These are phyloP conservation scores for Monilinia laxa DNA, from an alignment of 2,329 filamentous ascomycete species.

Conservation along the genomic window DNA sequence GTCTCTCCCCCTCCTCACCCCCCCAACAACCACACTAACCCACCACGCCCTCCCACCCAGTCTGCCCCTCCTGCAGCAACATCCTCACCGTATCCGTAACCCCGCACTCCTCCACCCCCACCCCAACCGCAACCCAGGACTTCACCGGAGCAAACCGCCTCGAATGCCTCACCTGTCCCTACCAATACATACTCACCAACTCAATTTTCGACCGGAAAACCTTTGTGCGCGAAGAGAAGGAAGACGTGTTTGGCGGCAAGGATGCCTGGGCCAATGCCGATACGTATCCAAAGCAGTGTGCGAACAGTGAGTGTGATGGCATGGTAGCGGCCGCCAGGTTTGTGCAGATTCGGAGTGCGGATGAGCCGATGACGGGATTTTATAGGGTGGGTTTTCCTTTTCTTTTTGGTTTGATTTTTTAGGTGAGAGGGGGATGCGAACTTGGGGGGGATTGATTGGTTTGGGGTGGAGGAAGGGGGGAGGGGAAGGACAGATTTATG, in stretches of 20 bases:
- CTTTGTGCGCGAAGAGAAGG: constrained; percentile 82
- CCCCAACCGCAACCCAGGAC: constrained; percentile 33
- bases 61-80: constrained; percentile 83
- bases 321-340: constrained; percentile 90
- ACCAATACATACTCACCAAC: constrained; percentile 78
- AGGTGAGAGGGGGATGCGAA: neutral
- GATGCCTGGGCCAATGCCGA: constrained; percentile 90
- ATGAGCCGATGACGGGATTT: constrained; percentile 98
- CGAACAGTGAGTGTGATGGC: constrained; percentile 75
- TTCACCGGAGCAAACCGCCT: constrained; percentile 65
- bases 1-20: neutral
- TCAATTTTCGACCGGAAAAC: constrained; percentile 74
- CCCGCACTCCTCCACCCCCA: constrained; percentile 22
- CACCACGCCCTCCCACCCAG: constrained; percentile 43
- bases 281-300: constrained; percentile 79
- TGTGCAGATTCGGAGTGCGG: constrained; percentile 94
- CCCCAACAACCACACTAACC: neutral
- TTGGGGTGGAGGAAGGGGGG: neutral
- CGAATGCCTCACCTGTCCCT: constrained; percentile 93
- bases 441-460: too few species aligned
- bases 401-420: neutral
- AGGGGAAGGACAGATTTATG: neutral
- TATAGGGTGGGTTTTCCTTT: constrained; percentile 63
- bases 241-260: constrained; percentile 85
- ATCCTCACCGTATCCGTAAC: constrained; percentile 67